Evolutionary conservation across 169 alveolate genomes (phyloP), one percentile per base, ranked within the genome.

Genomic region (Cyclospora cayetanensis): DNA sequence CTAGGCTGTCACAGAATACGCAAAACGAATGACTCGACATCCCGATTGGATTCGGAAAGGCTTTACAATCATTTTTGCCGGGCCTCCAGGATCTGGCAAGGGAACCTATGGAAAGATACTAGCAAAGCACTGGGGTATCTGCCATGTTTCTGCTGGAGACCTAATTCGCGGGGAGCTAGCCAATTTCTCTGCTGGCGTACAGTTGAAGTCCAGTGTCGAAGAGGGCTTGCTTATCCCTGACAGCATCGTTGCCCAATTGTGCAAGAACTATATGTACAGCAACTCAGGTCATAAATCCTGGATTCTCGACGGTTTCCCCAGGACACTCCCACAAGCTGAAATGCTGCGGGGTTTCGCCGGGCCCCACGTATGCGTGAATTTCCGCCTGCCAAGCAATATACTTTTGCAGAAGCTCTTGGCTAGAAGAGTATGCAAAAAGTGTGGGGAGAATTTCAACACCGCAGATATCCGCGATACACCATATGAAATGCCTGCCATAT

Each of bases 281-380:
- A 9, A 15, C n/a, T 74, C 86, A n/a, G 63, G 43, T 1, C 22
- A 31, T 4, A 43, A 31, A 22, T 91, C 92, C 4, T 93, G 92
- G 87, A 91, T 94, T 20, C 93, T 94, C 18, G 96, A 94, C 50
- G 96, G 96, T 12, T 94, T 94, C n/a, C 96, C 96, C 18, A 34
- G 96, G 41, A 92, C 93, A 11, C 37, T 80, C n/a, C 87, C 27
- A 35, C 96, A 94, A 77, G 95, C 94, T 20, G 65, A 37, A 70
- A 46, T n/a, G 68, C 91, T 92, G 27, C 74, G 52, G 42, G 43
- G 27, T 46, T 50, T 85, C 34, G 92, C 88, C 1, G 46, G 43
- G 9, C 94, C 94, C 18, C 42, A 86, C 25, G 41, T 85, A 42
- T 92, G 94, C 63, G 92, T 92, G 55, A 72, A 92, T 79, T n/a